Conservation (phyloP, 2,329 filamentous ascomycete species). For the Catunica adiposa region DNA sequence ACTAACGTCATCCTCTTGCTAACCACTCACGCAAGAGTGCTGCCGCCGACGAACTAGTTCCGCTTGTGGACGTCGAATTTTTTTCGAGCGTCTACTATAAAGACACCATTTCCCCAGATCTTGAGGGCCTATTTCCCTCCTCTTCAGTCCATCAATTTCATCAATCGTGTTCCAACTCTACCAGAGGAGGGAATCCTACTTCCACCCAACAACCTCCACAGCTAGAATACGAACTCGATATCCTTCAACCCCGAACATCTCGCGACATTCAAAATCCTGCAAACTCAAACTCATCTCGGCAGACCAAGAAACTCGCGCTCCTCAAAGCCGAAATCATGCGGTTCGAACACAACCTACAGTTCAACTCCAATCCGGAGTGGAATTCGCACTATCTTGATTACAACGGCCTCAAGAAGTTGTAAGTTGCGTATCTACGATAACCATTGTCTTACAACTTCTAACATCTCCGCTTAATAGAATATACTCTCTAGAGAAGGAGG, state of each 20-base stretch:
- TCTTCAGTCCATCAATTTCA: neutral
- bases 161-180: neutral
- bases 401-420: constrained; percentile 98
- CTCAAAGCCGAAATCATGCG: constrained; percentile 81
- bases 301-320: constrained; percentile 52
- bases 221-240: neutral
- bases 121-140: neutral
- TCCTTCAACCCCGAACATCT: constrained; percentile 11
- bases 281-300: constrained; percentile 17
- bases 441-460: neutral
- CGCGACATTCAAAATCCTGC: constrained; percentile 24
- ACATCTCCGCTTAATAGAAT: constrained; percentile 41
- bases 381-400: constrained; percentile 96
- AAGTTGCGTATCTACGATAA: constrained; percentile 21
- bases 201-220: neutral
- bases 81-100: too few species aligned
- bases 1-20: too few species aligned
- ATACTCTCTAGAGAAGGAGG: constrained; percentile 79
- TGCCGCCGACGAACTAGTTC: too few species aligned
- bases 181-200: neutral
- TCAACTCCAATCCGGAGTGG: constrained; percentile 99
- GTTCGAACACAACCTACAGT: constrained; percentile 98
- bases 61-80: too few species aligned
- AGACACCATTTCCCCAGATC: neutral
- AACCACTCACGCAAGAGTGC: too few species aligned